Evolutionary conservation across 208 protist species (phyloP), one percentile per base, ranked within the genome.

Genomic region (Leishmania mexicana): DNA sequence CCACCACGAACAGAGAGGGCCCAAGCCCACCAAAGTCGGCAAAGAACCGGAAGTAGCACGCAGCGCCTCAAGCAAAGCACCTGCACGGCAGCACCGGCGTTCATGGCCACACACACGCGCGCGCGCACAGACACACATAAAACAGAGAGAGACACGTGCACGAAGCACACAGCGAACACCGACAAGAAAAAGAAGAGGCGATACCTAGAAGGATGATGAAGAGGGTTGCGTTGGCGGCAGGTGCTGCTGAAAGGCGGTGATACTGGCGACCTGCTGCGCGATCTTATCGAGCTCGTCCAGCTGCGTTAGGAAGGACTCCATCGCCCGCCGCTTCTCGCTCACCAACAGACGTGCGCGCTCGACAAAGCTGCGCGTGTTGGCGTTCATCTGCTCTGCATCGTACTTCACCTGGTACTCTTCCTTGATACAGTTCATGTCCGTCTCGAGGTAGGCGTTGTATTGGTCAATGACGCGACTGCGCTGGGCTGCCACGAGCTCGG

Each of bases 321-420:
- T 89, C 19, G 85, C 78, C 0, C 73, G 70, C 35, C 81, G 80
- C 78, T 93, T 93, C 47, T 64, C 45, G 10, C 76, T 65, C 31
- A 89, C 74, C 28, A 91, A 64, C 8, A 38, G 31, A 8, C 85
- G 83, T 11, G 87, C 86, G 3, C 85, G 76, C 31, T 68, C 45
- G 19, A 92, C 80, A 71, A 94, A 94, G 67, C 88, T 85, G 21
- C 42, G 57, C 57, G 79, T 78, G 53, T 78, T 85, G 1, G 84
- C 78, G 35, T 75, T 81, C 38, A 79, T 76, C 80, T 88, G 81
- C 83, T 94, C 86, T 58, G 85, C 85, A 45, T 93, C 86, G 81
- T 87, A 91, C 83, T 92, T 93, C 45, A 91, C 79, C 76, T 90
- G 83, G 62, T 91, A 90, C 83, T 93, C 89, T 31, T 91, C 83